Conservation (phyloP, 169 alveolate genomes). For the Plasmodium ovale region DNA sequence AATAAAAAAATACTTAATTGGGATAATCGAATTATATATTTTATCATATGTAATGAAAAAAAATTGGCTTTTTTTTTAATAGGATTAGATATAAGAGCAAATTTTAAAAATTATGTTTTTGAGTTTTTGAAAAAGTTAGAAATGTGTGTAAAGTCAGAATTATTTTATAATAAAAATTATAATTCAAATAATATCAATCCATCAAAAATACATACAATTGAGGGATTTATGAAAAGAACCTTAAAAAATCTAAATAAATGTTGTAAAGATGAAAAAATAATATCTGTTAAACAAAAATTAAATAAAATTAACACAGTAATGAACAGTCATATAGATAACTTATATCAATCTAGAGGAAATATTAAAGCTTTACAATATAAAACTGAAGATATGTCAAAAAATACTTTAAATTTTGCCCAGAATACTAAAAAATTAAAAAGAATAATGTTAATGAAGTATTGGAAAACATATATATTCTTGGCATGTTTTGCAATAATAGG, state of each 20-base stretch:
- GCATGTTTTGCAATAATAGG: conserved; percentile 62
- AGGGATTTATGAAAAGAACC: conserved; percentile 33
- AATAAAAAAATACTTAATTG: conserved; percentile 71
- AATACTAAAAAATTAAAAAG: conserved; percentile 70
- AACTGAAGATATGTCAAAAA: conserved; percentile 72
- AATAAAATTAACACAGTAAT: conserved; percentile 64
- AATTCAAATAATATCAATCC: conserved; percentile 24
- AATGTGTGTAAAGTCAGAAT: conserved; percentile 37
- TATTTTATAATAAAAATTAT: conserved; percentile 52
- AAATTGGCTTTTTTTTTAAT: conserved; percentile 66
- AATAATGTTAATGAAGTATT: conserved; percentile 47
- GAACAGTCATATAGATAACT: conserved; percentile 70
- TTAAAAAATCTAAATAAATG: conserved; percentile 40
- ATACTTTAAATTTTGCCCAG: conserved; percentile 68
- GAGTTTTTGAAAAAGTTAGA: conserved; percentile 66
- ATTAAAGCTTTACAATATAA: conserved; percentile 67
- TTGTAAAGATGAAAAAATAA: conserved; percentile 62
- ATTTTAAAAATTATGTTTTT: conserved; percentile 59
- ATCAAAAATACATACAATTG: conserved; percentile 32
- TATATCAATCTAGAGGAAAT: conserved; percentile 61
- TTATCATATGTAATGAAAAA: conserved; percentile 61
- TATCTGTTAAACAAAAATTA: conserved; percentile 70
- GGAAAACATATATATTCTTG: conserved; percentile 49
- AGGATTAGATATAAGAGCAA: conserved; percentile 45
- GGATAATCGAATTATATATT: conserved; percentile 59